Evolutionary conservation across 352 stramenopile genomes (phyloP).

Genomic region (Plasmopara viticola): DNA sequence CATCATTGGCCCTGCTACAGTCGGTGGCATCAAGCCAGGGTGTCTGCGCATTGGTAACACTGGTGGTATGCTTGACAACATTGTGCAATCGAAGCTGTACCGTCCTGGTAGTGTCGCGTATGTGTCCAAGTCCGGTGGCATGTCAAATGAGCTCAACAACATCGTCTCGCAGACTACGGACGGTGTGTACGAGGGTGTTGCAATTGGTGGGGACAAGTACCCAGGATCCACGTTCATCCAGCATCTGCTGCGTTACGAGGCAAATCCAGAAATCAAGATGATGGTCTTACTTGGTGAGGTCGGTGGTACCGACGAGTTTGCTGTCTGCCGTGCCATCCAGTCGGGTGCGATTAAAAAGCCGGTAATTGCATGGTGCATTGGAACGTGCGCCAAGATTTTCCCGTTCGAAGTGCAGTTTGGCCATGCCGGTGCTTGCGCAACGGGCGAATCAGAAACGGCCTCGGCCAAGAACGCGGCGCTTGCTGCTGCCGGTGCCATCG

Average conservation of each 20-base stretch:
- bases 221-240: slow-evolving; percentile 95
- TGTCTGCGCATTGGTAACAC: slow-evolving; percentile 97
- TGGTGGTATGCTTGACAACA: slow-evolving; percentile 97
- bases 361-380: slow-evolving; percentile 97
- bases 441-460: slow-evolving; percentile 91
- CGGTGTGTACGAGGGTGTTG: slow-evolving; percentile 94
- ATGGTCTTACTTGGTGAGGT: slow-evolving; percentile 95
- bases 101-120: slow-evolving; percentile 93
- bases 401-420: slow-evolving; percentile 97
- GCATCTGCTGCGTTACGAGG: slow-evolving; percentile 94
- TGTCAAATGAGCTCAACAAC: slow-evolving; percentile 98
- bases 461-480: slow-evolving; percentile 92
- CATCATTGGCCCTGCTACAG: slow-evolving; percentile 94
- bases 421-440: slow-evolving; percentile 91
- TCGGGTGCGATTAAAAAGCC: slow-evolving; percentile 93
- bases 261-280: slow-evolving; percentile 94
- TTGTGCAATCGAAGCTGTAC: slow-evolving; percentile 96
- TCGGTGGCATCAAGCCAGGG: slow-evolving; percentile 95
- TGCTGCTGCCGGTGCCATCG: slow-evolving; percentile 83
- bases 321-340: slow-evolving; percentile 91
- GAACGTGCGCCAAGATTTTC: slow-evolving; percentile 96
- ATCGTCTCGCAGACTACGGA: slow-evolving; percentile 95
- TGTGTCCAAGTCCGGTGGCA: slow-evolving; percentile 95
- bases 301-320: slow-evolving; percentile 94
- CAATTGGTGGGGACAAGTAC: slow-evolving; percentile 94